These are phyloP conservation scores for Eutrema salsugineum DNA, from an alignment of 441 rosid species.

Conservation along the genomic window DNA sequence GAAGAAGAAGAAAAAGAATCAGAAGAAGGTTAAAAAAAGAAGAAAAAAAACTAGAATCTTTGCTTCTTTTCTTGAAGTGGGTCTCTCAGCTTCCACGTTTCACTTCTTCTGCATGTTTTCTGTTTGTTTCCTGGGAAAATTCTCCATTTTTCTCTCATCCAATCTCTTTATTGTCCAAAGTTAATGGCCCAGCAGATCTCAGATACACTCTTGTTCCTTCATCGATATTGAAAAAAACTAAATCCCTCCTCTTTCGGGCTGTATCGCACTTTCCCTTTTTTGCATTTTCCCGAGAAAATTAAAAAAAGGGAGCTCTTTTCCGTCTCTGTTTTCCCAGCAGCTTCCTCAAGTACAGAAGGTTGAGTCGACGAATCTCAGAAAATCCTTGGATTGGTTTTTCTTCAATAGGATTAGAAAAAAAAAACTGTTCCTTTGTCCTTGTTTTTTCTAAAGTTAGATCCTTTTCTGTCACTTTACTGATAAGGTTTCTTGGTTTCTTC, in stretches of 20 bases:
- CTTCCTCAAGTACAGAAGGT: not conserved
- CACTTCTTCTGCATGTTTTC: constrained; percentile 19
- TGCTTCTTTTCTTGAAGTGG: not conserved
- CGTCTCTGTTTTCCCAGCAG: constrained; percentile 10
- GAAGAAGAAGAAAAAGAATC: constrained; percentile 12
- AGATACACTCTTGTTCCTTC: not conserved
- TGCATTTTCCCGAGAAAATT: constrained; percentile 13
- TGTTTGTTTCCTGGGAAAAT: not conserved
- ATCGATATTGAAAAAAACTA: not conserved
- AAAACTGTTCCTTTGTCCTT: not conserved
- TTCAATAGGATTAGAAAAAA: not conserved
- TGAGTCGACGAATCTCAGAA: constrained; percentile 18
- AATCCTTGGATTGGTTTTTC: not conserved
- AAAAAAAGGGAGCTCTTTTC: not conserved
- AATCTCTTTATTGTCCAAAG: not conserved
- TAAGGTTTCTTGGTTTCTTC: constrained; percentile 14
- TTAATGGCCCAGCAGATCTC: constrained; percentile 21
- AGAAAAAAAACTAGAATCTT: constrained; percentile 3
- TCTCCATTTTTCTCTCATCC: not conserved
- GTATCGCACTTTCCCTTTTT: constrained; percentile 5
- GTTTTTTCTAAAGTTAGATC: constrained; percentile 3
- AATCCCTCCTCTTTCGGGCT: not conserved
- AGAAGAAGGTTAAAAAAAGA: not conserved
- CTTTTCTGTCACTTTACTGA: constrained; percentile 11
- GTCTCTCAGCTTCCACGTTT: constrained; percentile 8